Conservation (phyloP, 129 eudicot genomes). For the Flaveria linearis region DNA sequence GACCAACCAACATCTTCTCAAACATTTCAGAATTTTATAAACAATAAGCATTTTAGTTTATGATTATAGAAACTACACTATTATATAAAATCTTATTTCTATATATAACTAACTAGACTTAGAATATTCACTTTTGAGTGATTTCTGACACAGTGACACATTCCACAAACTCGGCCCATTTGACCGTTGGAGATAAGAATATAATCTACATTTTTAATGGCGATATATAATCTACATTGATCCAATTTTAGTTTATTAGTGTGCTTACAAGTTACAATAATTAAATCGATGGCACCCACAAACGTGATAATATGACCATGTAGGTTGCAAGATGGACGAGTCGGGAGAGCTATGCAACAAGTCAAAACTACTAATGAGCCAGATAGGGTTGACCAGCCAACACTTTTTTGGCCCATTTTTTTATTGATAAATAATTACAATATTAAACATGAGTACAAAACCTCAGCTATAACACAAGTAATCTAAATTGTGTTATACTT, state of each 20-base stretch:
- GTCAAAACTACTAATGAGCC: not conserved
- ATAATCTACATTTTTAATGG: no score
- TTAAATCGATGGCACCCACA: not conserved
- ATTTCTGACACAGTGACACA: no score
- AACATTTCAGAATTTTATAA: not conserved
- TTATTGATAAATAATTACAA: not conserved
- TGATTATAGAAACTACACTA: not conserved
- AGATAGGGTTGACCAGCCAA: not conserved
- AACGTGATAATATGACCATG: not conserved
- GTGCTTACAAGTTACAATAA: not conserved
- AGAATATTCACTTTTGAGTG: not conserved
- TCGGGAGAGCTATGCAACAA: not conserved
- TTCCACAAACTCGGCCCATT: not conserved
- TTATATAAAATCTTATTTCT: not conserved
- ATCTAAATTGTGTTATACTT: not conserved
- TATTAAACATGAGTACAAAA: slow-evolving; percentile 6
- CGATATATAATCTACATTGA: no score
- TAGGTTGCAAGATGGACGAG: not conserved
- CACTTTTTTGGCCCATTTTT: not conserved
- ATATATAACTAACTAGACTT: not conserved
- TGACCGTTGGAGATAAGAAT: not conserved
- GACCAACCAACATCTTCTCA: slow-evolving; percentile 1
- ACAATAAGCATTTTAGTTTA: not conserved
- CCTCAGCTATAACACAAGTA: not conserved
- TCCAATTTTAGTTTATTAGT: not conserved